phyloP scores from a whole-genome alignment of 2,329 filamentous ascomycete genomes.

The Ascosphaera aggregata region DNA sequence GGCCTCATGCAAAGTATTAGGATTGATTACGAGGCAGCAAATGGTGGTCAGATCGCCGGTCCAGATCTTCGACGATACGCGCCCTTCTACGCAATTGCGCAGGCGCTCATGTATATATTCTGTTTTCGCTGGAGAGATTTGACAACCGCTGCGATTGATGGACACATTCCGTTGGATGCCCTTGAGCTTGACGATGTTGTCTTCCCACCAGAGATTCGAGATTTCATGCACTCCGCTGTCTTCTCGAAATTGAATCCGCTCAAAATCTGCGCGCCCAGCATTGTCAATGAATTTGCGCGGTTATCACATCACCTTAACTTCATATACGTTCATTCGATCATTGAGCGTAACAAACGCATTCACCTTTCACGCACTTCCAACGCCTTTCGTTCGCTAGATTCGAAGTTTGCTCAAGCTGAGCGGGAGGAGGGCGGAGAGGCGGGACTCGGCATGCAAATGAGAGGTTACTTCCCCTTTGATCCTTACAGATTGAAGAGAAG shows the following conservation, averaged over 20 bases:
- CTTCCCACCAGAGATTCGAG: slow-evolving; percentile 54
- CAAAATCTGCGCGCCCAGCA: slow-evolving; percentile 76
- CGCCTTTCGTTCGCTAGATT: slow-evolving; percentile 28
- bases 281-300: slow-evolving; percentile 78
- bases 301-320: slow-evolving; percentile 69
- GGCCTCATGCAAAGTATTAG: slow-evolving; percentile 55
- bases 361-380: slow-evolving; percentile 31
- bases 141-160: slow-evolving; percentile 31
- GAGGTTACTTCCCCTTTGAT: slow-evolving; percentile 93
- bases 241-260: slow-evolving; percentile 81
- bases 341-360: slow-evolving; percentile 83
- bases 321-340: slow-evolving; percentile 66
- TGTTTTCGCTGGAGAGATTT: slow-evolving; percentile 96
- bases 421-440: slow-evolving; percentile 36
- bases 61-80: slow-evolving; percentile 69
- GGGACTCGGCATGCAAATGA: slow-evolving; percentile 62
- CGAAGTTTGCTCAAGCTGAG: slow-evolving; percentile 21
- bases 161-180: slow-evolving; percentile 30
- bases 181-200: slow-evolving; percentile 43
- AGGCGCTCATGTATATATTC: slow-evolving; percentile 82
- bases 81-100: slow-evolving; percentile 69
- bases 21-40: slow-evolving; percentile 40
- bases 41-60: slow-evolving; percentile 34
- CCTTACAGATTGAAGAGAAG: slow-evolving; percentile 80
- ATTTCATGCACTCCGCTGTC: slow-evolving; percentile 53